Base-by-base conservation (phyloP, 192 early-diverging fungal genomes). In the Podila verticillata region DNA sequence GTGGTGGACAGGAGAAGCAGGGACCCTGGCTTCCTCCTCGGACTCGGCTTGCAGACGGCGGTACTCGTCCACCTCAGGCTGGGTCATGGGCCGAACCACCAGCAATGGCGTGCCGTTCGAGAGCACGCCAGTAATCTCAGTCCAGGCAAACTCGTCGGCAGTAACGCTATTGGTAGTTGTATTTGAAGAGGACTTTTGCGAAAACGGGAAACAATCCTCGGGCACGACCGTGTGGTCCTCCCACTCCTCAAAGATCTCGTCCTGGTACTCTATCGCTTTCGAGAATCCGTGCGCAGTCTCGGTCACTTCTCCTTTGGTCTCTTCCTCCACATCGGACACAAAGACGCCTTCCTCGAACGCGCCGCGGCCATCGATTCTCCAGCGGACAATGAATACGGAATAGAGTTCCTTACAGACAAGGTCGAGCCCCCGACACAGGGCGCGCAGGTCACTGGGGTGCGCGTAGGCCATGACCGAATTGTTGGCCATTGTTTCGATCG, bases 401-500 rank as follows among this genome's bases (percentile, higher is more conserved):
- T 30, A 32, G 19, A 31, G 58, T 5, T 28, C 58, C 26, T 60
- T 60, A 13, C 58, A 60, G 58, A 60, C 58, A 2, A 31, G 26
- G 58, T 60, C 58, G 28, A 60, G 58, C 10, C 58, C 58, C 2
- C 58, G 58, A 32, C 58, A 60, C 22, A 60, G 24, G 28, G 30
- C 30, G 29, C 28, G 28, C 26, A 60, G 30, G 58, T 60, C 58
- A 28, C 17, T 19, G 22, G 58, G 58, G 29, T 60, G 58, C 4
- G 26, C 58, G 30, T 60, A 60, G 30, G 58, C 58, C 58, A 60
- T 60, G 12, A 60, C 58, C 26, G 58, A 60, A 12, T 60, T 28
- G 58, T 32, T 60, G 58, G 30, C 58, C 58, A 60, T 60, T 20
- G 28, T 32, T 32, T 60, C 58, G 30, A 60, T 20, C 3, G 58